Conservation (phyloP, 768 basidiomycete species). For the Terana coerulea region DNA sequence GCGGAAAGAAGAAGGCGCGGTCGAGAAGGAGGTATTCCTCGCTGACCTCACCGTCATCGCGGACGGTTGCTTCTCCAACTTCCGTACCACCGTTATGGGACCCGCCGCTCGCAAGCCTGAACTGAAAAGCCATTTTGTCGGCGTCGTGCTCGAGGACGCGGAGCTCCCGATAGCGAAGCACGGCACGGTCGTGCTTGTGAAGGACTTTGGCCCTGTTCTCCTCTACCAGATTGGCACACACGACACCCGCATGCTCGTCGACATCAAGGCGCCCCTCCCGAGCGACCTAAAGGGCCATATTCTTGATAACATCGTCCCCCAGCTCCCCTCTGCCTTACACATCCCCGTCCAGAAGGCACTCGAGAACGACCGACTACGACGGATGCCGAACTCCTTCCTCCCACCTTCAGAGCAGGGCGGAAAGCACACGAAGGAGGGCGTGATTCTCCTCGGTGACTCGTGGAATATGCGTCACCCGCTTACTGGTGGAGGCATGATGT, state of each 20-base stretch:
- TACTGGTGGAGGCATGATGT: slow-evolving; percentile 98
- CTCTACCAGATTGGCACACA: slow-evolving; percentile 87
- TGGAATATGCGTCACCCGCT: slow-evolving; percentile 99
- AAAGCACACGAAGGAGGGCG: slow-evolving; percentile 52
- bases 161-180: slow-evolving; percentile 68
- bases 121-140: slow-evolving; percentile 79
- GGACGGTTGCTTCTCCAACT: slow-evolving; percentile 95
- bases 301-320: slow-evolving; percentile 66
- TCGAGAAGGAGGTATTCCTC: slow-evolving; percentile 49
- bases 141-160: slow-evolving; percentile 77
- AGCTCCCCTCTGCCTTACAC: slow-evolving; percentile 74
- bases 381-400: slow-evolving; percentile 95
- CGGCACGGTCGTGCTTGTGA: slow-evolving; percentile 81
- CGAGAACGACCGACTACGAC: slow-evolving; percentile 75
- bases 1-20: slow-evolving; percentile 31
- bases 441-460: slow-evolving; percentile 87
- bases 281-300: slow-evolving; percentile 78
- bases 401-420: slow-evolving; percentile 68
- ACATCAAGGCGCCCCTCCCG: slow-evolving; percentile 82
- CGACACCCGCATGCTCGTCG: slow-evolving; percentile 92
- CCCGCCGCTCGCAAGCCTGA: slow-evolving; percentile 41
- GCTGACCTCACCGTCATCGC: slow-evolving; percentile 85
- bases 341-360: slow-evolving; percentile 62
- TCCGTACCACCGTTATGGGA: slow-evolving; percentile 69
- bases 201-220: slow-evolving; percentile 82